Evolutionary conservation across 2,329 filamentous ascomycete genomes (phyloP).

Genomic region (Rhynchosporium agropyri): DNA sequence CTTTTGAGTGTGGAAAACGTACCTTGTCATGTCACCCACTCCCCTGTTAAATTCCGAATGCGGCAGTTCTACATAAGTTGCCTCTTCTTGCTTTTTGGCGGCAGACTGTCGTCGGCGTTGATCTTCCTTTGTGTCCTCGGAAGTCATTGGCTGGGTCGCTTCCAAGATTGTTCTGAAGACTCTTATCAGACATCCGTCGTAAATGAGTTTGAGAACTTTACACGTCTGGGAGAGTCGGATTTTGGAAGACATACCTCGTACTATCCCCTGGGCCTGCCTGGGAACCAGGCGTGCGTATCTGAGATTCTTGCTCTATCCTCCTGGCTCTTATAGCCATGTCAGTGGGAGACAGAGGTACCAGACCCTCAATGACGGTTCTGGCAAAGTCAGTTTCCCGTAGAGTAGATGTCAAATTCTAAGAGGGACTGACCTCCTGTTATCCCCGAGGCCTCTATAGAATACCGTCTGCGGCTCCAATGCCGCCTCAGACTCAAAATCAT

Average conservation of each 20-base stretch:
- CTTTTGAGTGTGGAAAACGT: not conserved
- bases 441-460: not conserved
- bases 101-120: not conserved
- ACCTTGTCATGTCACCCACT: conserved; percentile 20
- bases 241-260: not conserved
- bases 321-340: not conserved
- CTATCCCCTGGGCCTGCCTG: conserved; percentile 1
- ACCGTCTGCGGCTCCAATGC: conserved; percentile 2
- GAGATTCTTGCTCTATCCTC: not conserved
- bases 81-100: not conserved
- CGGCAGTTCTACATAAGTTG: not conserved
- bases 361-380: conserved; percentile 4
- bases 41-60: not conserved
- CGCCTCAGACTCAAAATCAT: not conserved
- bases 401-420: not conserved
- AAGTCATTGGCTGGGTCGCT: conserved; percentile 7
- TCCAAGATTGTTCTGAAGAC: not conserved
- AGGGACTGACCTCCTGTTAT: conserved; percentile 9
- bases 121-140: not conserved
- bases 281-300: not conserved
- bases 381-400: not conserved
- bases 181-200: not conserved
- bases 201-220: not conserved
- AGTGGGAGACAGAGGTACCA: not conserved
- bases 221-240: not conserved